Base-by-base conservation (phyloP, 768 basidiomycete genomes). In the Chalciporus piperatus region DNA sequence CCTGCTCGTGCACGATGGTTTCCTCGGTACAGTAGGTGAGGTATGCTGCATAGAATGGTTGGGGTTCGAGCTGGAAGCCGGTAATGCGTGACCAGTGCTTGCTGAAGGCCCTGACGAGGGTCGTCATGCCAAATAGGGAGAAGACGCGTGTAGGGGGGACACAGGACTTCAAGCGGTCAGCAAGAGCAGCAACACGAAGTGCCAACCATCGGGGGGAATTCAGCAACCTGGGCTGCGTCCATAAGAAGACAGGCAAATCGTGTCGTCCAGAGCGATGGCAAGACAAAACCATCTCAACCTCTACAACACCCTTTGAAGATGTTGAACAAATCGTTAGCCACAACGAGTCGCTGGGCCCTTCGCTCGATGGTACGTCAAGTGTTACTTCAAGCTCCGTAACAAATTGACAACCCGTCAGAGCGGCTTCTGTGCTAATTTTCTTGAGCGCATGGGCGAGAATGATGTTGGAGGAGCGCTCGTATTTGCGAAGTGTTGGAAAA, bases 191-290 rank as follows among this genome's bases (percentile, higher is more conserved):
- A 17, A 79, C 56, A 12, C 75, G 73, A 40, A 67, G 68, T 6
- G 39, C 46, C 27, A 77, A 60, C 65, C 64, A 64, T 25, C 47
- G 64, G n/a, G 45, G 27, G 13, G 51, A 67, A 14, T 72, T 50
- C 2, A 59, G 48, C 50, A 61, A 57, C 14, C 61, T 52, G 41
- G 50, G 61, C 19, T 64, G 67, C 8, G 72, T 66, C 75, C 77
- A 81, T 35, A 83, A 55, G 61, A 82, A 83, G 49, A 81, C 66
- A 25, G 81, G 82, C 47, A 80, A 72, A 41, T 76, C 68, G 44
- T 81, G 76, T 40, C 74, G 55, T 17, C 68, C 70, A 51, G 70
- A 74, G 41, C 65, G 65, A 44, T 76, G 72, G 57, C 80, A 83
- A 12, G 80, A 70, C 40, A 83, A 47, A 35, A 77, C 70, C 38